Evolutionary conservation across 1,139 yeast genomes (phyloP), one percentile per base, ranked within the genome.

Genomic region (Pichia sp.): DNA sequence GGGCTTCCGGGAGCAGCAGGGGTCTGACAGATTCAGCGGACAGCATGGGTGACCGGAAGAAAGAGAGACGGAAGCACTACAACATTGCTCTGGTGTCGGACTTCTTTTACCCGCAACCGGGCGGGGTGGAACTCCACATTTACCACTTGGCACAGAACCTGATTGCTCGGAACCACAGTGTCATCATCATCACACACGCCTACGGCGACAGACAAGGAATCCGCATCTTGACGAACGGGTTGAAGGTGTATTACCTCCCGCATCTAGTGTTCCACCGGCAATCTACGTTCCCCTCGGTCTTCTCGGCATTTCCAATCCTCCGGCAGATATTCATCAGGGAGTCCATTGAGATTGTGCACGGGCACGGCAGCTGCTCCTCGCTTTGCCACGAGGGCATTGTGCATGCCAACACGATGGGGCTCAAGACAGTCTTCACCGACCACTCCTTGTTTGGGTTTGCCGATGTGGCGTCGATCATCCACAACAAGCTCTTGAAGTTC

Each of bases 41-140:
- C 8, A 11, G 34, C 34, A 31, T n/a, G 43, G 43, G n/a, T 40
- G 43, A 15, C 23, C 16, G 43, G 15, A 16, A 40, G 43, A 40
- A n/a, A 10, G 23, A n/a, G 10, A 34, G 34, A 34, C 15, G 50
- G 8, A 53, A 48, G 23, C n/a, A 32, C 23, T 56, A 56, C 23
- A 56, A 56, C 23, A 50, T 56, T 8, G 59, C 59, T 1, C 29
- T 59, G 32, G 60, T 92, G 3, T 87, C 96, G 45, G 99, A 95
- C 72, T 95, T 90, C 76, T 95, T 93, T 81, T 95, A 87, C 71
- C 99, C 99, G 19, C 99, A 95, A 68, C 87, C 97, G 0, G 99
- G 99, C 1, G 99, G 99, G 8, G 95, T 95, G 3, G 99, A 95
- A 69, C 83, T 93, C 59, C 99, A 95, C 67, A 90, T 93, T 29